Evolutionary conservation across 2,329 filamentous ascomycete genomes (phyloP).

Genomic region (Hymenoscyphus scutula): DNA sequence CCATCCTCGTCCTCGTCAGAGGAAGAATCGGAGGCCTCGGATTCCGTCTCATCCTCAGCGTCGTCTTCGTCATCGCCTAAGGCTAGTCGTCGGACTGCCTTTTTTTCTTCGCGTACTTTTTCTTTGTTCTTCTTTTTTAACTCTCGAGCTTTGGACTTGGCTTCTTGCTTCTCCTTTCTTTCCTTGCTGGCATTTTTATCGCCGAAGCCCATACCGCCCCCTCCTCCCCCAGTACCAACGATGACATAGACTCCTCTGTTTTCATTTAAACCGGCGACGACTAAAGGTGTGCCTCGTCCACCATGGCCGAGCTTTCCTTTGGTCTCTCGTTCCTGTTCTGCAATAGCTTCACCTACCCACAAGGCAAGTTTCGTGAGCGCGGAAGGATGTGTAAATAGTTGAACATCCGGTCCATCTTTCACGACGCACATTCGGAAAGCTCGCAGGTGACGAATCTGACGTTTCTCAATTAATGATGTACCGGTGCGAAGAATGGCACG

Average conservation of each 20-base stretch:
- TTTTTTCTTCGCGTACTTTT: constrained; percentile 59
- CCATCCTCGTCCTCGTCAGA: constrained; percentile 49
- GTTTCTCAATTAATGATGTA: constrained; percentile 86
- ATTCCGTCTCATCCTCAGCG: constrained; percentile 53
- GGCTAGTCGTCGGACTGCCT: constrained; percentile 53
- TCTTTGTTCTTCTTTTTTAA: constrained; percentile 56
- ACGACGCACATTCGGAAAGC: constrained; percentile 95
- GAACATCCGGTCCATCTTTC: constrained; percentile 87
- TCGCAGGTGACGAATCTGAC: constrained; percentile 86
- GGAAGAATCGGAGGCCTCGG: constrained; percentile 49
- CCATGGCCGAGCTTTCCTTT: constrained; percentile 68
- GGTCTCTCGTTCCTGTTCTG: constrained; percentile 78
- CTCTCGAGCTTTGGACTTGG: constrained; percentile 61
- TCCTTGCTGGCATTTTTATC: constrained; percentile 66
- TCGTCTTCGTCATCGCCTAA: constrained; percentile 45
- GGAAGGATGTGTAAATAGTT: constrained; percentile 89
- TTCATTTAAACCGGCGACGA: constrained; percentile 88
- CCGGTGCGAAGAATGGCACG: constrained; percentile 91
- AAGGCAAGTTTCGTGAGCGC: constrained; percentile 90
- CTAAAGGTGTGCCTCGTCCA: constrained; percentile 76
- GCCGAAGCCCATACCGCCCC: constrained; percentile 61
- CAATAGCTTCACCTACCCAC: constrained; percentile 90
- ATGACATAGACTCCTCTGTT: constrained; percentile 84
- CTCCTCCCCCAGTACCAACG: constrained; percentile 85
- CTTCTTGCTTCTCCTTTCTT: constrained; percentile 60